A percentile compares a stretch with the other conserved stretches of the same genome.
Evolutionary conservation across 2,329 filamentous ascomycete species (phyloP).

Genomic region (Diaporthe sp.): DNA sequence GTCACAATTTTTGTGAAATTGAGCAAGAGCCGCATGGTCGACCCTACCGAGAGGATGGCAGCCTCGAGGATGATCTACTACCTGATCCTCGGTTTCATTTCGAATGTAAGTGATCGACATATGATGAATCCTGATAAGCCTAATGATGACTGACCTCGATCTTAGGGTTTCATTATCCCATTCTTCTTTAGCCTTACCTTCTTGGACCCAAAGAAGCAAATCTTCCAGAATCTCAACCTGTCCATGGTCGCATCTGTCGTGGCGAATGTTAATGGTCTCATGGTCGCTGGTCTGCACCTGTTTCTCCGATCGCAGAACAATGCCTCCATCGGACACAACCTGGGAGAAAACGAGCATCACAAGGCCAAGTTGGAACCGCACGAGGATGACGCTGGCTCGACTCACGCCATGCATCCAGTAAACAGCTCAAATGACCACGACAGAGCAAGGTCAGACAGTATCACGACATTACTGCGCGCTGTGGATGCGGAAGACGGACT

Average conservation of each 20-base stretch:
- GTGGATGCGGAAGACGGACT: background rate
- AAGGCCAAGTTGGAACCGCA: constrained; percentile 56
- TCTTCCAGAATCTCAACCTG: constrained; percentile 57
- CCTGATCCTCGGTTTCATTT: constrained; percentile 65
- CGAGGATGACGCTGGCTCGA: constrained; percentile 36
- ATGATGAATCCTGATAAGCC: background rate
- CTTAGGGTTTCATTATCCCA: constrained; percentile 67
- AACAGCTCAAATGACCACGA: background rate
- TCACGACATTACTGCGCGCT: constrained; percentile 18
- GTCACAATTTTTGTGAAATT: constrained; percentile 67
- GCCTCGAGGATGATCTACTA: constrained; percentile 79
- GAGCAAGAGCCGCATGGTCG: constrained; percentile 63
- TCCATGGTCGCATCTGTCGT: constrained; percentile 74
- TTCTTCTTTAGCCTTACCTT: constrained; percentile 71
- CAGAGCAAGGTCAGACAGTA: constrained; percentile 22
- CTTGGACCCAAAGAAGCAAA: constrained; percentile 46
- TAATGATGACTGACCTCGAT: background rate
- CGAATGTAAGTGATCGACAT: constrained; percentile 59
- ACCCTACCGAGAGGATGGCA: constrained; percentile 68
- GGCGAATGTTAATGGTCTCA: constrained; percentile 72
- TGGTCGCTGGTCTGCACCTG: constrained; percentile 73
- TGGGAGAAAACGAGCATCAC: constrained; percentile 57
- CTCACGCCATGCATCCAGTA: constrained; percentile 49
- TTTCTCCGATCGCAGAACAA: constrained; percentile 73
- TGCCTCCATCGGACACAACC: constrained; percentile 61